These are phyloP conservation scores for Neoscytalidium dimidiatum DNA, from an alignment of 2,329 filamentous ascomycete genomes.

Conservation along the genomic window DNA sequence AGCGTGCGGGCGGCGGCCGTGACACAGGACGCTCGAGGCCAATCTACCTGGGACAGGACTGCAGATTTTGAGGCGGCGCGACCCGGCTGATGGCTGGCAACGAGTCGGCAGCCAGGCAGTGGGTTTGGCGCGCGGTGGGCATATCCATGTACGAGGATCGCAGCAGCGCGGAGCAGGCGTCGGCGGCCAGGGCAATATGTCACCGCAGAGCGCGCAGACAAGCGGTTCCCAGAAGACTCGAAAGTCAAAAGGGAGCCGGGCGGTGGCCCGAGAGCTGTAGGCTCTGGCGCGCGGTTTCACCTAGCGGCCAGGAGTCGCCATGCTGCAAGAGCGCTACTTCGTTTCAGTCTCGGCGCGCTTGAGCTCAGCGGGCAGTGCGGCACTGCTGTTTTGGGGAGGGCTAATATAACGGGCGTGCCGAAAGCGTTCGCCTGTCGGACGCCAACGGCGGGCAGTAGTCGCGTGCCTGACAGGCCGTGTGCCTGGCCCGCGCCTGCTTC, in stretches of 20 bases:
- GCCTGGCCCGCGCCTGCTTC: too few relatives aligned
- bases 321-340: background rate
- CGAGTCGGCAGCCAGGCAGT: constrained; percentile 8
- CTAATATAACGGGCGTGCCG: background rate
- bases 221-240: background rate
- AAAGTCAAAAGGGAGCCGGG: constrained; percentile 12
- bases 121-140: background rate
- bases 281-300: constrained; percentile 10
- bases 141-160: constrained; percentile 11
- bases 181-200: background rate
- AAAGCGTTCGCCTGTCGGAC: background rate
- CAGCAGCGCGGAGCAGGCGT: background rate
- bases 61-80: constrained; percentile 17
- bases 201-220: background rate
- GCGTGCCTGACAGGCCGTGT: background rate
- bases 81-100: constrained; percentile 7
- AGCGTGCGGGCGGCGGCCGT: constrained; percentile 1
- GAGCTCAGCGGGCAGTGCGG: constrained; percentile 1
- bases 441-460: background rate
- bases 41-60: constrained; percentile 18
- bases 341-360: background rate
- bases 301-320: constrained; percentile 1
- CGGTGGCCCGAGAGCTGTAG: background rate
- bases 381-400: background rate
- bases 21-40: constrained; percentile 12